These are phyloP conservation scores for Colletotrichum sp. DNA, from an alignment of 2,329 filamentous ascomycete genomes.

Conservation along the genomic window DNA sequence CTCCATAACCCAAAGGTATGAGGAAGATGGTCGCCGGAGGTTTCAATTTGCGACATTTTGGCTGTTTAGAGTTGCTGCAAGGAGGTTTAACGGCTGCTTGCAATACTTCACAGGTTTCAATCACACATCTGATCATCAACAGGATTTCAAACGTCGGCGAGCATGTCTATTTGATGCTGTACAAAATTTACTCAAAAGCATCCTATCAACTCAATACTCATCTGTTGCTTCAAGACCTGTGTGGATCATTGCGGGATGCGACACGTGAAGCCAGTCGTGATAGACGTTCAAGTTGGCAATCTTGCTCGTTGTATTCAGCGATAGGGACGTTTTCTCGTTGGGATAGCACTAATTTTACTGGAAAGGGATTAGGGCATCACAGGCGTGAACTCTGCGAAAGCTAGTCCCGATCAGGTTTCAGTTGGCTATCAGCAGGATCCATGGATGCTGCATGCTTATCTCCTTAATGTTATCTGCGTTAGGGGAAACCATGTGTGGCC, in stretches of 20 bases:
- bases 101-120: neutral
- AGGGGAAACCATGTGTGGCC: neutral
- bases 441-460: neutral
- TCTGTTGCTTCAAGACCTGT: neutral
- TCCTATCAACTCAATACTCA: neutral
- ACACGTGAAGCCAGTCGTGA: neutral
- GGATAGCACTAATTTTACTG: neutral
- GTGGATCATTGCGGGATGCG: neutral
- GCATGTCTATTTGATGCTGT: neutral
- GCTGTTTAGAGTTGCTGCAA: neutral
- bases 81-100: neutral
- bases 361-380: neutral
- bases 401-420: neutral
- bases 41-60: neutral
- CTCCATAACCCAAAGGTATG: neutral
- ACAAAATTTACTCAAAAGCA: neutral
- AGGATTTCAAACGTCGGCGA: neutral
- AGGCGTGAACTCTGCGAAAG: neutral
- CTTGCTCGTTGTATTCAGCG: neutral
- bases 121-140: neutral
- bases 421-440: neutral
- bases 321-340: neutral
- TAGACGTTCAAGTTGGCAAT: neutral
- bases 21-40: neutral
- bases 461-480: neutral